A percentile compares a stretch with the other conserved stretches of the same genome.
Conservation (phyloP, 2,329 filamentous ascomycete genomes). For the Stylonectria norvegica region DNA sequence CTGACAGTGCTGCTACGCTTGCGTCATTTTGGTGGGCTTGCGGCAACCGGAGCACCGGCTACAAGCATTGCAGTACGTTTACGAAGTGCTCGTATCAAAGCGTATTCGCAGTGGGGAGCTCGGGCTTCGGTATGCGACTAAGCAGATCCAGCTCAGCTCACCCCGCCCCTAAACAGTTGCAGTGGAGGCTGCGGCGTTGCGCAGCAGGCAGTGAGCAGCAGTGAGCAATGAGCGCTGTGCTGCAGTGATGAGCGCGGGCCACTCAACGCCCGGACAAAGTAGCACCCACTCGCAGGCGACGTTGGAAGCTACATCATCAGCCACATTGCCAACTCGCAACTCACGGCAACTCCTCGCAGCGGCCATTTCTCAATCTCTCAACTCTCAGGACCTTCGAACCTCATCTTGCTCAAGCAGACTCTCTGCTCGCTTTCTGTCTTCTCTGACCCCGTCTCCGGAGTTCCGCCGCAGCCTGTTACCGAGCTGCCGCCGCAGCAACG, state of each 20-base stretch:
- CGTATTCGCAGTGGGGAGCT: background rate
- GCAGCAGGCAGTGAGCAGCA: too few species aligned
- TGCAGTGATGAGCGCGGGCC: too few species aligned
- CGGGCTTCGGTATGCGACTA: constrained; percentile 9
- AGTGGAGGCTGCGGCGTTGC: background rate
- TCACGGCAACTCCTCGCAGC: constrained; percentile 9
- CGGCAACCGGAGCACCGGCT: constrained; percentile 5
- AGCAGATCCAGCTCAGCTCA: constrained; percentile 5
- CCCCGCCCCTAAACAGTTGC: background rate
- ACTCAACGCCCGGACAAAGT: too few species aligned
- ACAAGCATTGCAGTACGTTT: constrained; percentile 9
- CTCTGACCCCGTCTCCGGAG: constrained; percentile 13
- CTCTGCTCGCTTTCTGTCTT: constrained; percentile 2
- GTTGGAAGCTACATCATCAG: constrained; percentile 26
- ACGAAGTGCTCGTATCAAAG: too few species aligned
- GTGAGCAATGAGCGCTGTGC: too few species aligned
- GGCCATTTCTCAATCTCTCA: too few species aligned
- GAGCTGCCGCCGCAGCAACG: constrained; percentile 30
- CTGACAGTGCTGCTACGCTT: constrained; percentile 14
- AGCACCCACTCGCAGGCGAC: constrained; percentile 14
- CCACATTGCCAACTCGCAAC: constrained; percentile 20
- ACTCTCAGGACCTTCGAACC: constrained; percentile 9
- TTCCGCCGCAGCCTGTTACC: constrained; percentile 15
- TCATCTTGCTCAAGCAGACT: background rate
- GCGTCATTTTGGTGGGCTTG: constrained; percentile 26